phyloP scores from a whole-genome alignment of 169 alveolate species.

The Eimeria maxima region DNA sequence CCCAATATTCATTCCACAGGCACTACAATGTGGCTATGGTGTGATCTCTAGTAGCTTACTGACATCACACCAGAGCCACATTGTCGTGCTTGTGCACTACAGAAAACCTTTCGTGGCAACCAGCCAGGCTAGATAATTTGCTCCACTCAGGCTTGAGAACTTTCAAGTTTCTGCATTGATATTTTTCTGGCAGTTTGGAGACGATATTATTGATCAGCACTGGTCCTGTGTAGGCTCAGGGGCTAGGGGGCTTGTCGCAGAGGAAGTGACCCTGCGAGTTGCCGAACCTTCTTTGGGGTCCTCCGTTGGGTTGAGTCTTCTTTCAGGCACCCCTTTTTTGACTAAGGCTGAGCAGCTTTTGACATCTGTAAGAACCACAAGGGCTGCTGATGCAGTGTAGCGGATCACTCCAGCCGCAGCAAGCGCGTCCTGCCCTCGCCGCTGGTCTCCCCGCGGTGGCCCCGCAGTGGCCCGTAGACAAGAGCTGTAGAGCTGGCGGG shows the following conservation, averaged over 20 bases:
- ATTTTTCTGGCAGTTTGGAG: too few species aligned
- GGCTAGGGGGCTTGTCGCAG: not conserved
- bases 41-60: too few species aligned
- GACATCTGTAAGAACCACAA: not conserved
- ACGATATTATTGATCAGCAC: too few species aligned
- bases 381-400: not conserved
- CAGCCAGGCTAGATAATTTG: too few species aligned
- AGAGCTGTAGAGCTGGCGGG: not conserved
- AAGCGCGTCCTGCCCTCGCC: not conserved
- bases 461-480: too few species aligned
- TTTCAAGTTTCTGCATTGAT: too few species aligned
- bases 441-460: not conserved
- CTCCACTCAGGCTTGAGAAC: too few species aligned
- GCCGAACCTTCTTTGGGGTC: not conserved
- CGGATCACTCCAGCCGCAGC: not conserved
- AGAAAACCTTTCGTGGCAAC: too few species aligned
- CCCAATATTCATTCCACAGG: too few species aligned
- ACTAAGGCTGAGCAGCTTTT: not conserved
- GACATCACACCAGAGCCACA: too few species aligned
- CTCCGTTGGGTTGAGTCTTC: not conserved
- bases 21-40: too few species aligned
- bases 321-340: not conserved
- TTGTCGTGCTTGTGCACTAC: too few species aligned
- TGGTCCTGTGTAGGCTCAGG: not conserved
- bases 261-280: constrained; percentile 21